Evolutionary conservation across 1,284 basidiomycete species (phyloP).

Genomic region (Sporisorium graminicola): DNA sequence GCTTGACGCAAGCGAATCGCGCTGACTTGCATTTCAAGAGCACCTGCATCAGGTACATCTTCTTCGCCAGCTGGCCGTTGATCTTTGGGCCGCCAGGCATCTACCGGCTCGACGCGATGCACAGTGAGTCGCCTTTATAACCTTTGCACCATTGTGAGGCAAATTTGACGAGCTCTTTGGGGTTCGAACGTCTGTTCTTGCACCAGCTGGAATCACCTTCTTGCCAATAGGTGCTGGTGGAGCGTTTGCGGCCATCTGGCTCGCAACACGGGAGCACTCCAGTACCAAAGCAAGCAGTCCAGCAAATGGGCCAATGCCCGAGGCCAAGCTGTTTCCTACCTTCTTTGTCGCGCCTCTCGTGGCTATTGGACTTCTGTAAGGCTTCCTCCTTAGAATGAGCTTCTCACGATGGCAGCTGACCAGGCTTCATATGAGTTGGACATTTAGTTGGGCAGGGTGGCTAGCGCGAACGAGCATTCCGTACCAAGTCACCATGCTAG

Average conservation of each 20-base stretch:
- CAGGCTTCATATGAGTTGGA: not conserved
- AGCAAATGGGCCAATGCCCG: constrained; percentile 12
- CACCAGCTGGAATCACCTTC: constrained; percentile 38
- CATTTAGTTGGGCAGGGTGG: constrained; percentile 42
- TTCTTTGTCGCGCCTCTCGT: constrained; percentile 39
- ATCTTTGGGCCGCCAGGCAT: constrained; percentile 47
- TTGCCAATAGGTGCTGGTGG: constrained; percentile 37
- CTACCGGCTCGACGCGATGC: constrained; percentile 28
- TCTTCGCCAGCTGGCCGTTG: constrained; percentile 45
- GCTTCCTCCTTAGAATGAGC: not conserved
- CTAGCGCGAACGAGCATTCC: constrained; percentile 21
- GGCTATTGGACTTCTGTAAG: constrained; percentile 42
- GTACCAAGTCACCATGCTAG: constrained; percentile 35
- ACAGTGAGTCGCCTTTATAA: constrained; percentile 24
- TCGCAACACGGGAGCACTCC: constrained; percentile 20
- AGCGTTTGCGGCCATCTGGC: constrained; percentile 13
- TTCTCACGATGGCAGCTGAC: not conserved
- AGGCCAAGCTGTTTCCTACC: constrained; percentile 26
- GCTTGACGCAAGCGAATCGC: not conserved
- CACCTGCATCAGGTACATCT: constrained; percentile 25
- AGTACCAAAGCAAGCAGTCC: constrained; percentile 3
- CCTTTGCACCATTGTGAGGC: not conserved
- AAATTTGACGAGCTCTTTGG: not conserved
- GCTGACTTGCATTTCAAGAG: constrained; percentile 3
- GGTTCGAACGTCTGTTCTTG: not conserved